A percentile compares a stretch with the other conserved stretches of the same genome.
Evolutionary conservation across 2,329 filamentous ascomycete species (phyloP).

Genomic region (Coniochaeta sp.): DNA sequence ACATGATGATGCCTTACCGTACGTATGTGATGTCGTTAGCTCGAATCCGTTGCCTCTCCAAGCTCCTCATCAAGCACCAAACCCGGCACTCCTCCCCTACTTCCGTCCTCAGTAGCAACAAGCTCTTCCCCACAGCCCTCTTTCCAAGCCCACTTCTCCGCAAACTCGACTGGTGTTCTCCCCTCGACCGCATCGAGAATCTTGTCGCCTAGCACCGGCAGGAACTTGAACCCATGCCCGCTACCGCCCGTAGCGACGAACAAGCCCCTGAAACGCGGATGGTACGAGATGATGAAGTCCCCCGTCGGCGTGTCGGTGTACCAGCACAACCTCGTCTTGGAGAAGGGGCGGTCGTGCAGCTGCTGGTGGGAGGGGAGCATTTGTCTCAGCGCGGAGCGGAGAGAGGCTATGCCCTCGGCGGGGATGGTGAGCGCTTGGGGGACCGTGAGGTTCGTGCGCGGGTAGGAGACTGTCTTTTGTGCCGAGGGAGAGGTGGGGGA

Average conservation of each 20-base stretch:
- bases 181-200: conserved; percentile 48
- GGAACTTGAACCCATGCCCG: conserved; percentile 62
- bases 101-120: conserved; percentile 45
- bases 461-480: conserved; percentile 22
- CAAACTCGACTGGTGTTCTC: conserved; percentile 38
- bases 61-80: conserved; percentile 38
- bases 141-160: conserved; percentile 57
- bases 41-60: conserved; percentile 10
- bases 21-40: too few species aligned
- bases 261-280: conserved; percentile 49
- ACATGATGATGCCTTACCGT: not conserved
- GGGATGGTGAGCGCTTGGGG: conserved; percentile 44
- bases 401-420: conserved; percentile 50
- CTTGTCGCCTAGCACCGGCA: conserved; percentile 57
- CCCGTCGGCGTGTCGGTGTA: conserved; percentile 66
- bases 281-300: conserved; percentile 65
- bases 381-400: conserved; percentile 52
- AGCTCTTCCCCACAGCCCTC: conserved; percentile 30
- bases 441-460: conserved; percentile 41
- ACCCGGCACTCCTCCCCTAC: conserved; percentile 38
- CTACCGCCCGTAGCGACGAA: conserved; percentile 58
- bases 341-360: conserved; percentile 53
- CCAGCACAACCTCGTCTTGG: conserved; percentile 61
- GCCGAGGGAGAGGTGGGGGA: not conserved
- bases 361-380: conserved; percentile 47